Percentiles rank a stretch among this genome's conserved stretches.
These are phyloP conservation scores for Cucurbita moschata DNA, from an alignment of 306 rosid genomes.

Conservation along the genomic window DNA sequence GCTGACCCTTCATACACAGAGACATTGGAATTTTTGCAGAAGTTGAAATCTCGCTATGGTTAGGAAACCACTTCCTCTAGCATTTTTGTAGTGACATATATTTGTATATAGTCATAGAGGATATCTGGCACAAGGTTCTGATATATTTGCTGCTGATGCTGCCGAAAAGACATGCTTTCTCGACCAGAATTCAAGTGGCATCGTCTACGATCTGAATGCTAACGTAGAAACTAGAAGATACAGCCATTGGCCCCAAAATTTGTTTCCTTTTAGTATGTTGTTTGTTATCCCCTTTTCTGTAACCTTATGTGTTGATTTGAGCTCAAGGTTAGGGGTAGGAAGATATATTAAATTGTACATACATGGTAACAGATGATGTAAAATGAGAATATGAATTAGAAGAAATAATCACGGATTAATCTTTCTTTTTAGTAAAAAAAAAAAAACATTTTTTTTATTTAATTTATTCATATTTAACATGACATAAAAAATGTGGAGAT, in stretches of 20 bases:
- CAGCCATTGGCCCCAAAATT: neutral
- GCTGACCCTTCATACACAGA: constrained; percentile 71
- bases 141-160: neutral
- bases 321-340: neutral
- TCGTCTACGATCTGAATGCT: neutral
- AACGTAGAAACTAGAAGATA: neutral
- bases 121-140: neutral
- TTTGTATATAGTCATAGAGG: constrained; percentile 5
- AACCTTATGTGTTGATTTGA: neutral
- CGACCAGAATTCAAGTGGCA: neutral
- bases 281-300: neutral
- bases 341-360: neutral
- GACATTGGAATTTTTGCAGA: constrained; percentile 60
- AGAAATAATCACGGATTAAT: no score
- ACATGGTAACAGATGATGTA: neutral
- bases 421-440: no score
- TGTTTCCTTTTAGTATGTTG: no score
- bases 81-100: neutral
- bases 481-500: no score
- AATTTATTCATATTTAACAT: no score
- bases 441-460: no score
- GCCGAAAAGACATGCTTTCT: neutral
- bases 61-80: neutral
- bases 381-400: neutral
- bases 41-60: constrained; percentile 32